phyloP scores from a whole-genome alignment of 2,329 filamentous ascomycete species.

The Nectriaceae sp. region DNA sequence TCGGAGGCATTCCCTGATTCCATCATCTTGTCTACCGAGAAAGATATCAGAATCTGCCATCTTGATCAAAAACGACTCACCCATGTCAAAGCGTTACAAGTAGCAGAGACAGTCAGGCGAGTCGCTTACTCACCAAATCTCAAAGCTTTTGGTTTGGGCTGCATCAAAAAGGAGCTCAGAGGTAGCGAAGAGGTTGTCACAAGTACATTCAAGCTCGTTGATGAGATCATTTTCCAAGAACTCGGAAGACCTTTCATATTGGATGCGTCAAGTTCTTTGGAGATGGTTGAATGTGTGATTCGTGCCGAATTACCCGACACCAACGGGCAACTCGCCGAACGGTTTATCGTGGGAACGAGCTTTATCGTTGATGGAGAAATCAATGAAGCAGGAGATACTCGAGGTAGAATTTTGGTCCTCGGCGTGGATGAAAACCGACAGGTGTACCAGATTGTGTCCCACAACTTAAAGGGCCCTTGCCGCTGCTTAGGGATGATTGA shows the following conservation, averaged over 20 bases:
- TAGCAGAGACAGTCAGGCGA: conserved; percentile 81
- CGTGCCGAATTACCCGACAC: conserved; percentile 69
- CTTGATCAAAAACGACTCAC: conserved; percentile 86
- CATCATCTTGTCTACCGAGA: conserved; percentile 77
- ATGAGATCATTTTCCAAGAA: conserved; percentile 83
- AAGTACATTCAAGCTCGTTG: conserved; percentile 84
- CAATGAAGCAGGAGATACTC: conserved; percentile 45
- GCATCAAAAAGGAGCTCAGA: conserved; percentile 72
- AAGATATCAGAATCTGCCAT: conserved; percentile 74
- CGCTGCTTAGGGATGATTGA: conserved; percentile 74
- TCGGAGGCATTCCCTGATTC: conserved; percentile 77
- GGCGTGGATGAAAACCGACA: conserved; percentile 76
- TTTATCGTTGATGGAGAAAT: conserved; percentile 66
- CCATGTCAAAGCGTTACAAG: conserved; percentile 77
- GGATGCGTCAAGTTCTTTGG: conserved; percentile 48
- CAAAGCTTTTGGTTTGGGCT: conserved; percentile 84
- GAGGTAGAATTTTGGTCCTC: conserved; percentile 81
- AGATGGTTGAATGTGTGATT: conserved; percentile 84
- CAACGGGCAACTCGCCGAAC: conserved; percentile 62
- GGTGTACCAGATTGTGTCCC: conserved; percentile 70
- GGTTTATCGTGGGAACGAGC: conserved; percentile 90
- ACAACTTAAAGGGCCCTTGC: conserved; percentile 77
- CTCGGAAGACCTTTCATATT: conserved; percentile 71
- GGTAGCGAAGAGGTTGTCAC: conserved; percentile 73
- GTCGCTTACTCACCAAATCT: conserved; percentile 81